Conservation (phyloP, 164 flowering plant genomes). For the Berberis vulgaris region DNA sequence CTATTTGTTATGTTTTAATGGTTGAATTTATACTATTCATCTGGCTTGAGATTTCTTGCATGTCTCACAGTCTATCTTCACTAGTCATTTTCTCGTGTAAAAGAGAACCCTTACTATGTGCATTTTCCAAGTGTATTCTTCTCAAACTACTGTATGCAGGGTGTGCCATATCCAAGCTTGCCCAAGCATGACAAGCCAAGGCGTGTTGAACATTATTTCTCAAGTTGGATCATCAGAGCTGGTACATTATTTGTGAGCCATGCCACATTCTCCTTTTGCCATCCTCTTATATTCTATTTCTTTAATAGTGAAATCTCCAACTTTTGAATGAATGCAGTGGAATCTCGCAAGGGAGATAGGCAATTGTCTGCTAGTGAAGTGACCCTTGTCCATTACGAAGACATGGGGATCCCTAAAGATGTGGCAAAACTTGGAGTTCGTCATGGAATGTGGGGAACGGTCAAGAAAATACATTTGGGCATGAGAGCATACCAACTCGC, state of each 20-base stretch:
- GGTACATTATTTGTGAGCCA: conserved; percentile 27
- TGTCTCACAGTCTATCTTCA: no score
- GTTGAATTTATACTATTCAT: no score
- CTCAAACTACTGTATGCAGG: conserved; percentile 32
- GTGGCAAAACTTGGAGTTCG: conserved; percentile 90
- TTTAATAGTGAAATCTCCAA: background rate
- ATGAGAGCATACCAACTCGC: conserved; percentile 78
- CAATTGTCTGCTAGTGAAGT: conserved; percentile 86
- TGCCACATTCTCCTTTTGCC: background rate
- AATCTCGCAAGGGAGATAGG: conserved; percentile 84
- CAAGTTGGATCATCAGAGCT: conserved; percentile 87
- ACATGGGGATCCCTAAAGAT: conserved; percentile 97
- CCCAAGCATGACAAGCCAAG: conserved; percentile 86
- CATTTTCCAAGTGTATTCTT: background rate
- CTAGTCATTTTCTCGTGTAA: background rate
- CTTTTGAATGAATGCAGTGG: conserved; percentile 37
- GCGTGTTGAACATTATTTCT: conserved; percentile 86
- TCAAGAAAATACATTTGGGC: conserved; percentile 84
- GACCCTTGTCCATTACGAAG: conserved; percentile 79
- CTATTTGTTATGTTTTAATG: no score
- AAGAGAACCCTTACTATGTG: background rate
- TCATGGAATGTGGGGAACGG: conserved; percentile 99
- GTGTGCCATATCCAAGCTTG: conserved; percentile 60
- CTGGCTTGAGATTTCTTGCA: no score
- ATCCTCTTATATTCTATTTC: background rate